Evolutionary conservation across 768 basidiomycete genomes (phyloP).

Genomic region (Termitomyces sp.): DNA sequence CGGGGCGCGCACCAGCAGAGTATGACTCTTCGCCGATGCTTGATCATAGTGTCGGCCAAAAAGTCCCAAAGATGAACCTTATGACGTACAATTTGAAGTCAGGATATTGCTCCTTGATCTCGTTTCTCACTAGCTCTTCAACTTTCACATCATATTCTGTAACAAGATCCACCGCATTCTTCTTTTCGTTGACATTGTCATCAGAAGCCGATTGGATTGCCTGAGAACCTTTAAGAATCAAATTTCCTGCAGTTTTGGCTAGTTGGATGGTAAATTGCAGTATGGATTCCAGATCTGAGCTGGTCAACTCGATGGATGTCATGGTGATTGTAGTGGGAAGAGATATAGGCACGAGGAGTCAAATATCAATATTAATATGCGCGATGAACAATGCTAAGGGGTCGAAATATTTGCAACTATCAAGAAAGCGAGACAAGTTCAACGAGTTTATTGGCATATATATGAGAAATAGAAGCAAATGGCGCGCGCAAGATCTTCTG

Average conservation of each 20-base stretch:
- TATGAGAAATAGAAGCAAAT: not conserved
- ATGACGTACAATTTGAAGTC: slow-evolving; percentile 73
- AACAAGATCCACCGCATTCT: slow-evolving; percentile 91
- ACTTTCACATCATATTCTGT: slow-evolving; percentile 93
- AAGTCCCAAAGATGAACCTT: not conserved
- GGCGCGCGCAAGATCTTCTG: not conserved
- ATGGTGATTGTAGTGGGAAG: slow-evolving; percentile 21
- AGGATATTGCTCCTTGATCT: slow-evolving; percentile 65
- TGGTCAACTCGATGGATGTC: slow-evolving; percentile 34
- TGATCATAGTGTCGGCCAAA: not conserved
- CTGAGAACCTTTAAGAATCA: slow-evolving; percentile 74
- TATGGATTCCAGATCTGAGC: slow-evolving; percentile 48
- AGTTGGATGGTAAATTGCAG: slow-evolving; percentile 67
- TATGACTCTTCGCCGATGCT: slow-evolving; percentile 96
- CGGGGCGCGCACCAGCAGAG: slow-evolving; percentile 61
- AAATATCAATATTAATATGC: not conserved
- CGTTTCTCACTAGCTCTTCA: slow-evolving; percentile 74
- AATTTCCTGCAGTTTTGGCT: slow-evolving; percentile 66
- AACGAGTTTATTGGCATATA: not conserved
- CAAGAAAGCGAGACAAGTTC: too few species aligned
- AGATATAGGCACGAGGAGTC: not conserved
- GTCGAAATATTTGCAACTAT: not conserved
- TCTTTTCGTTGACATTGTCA: slow-evolving; percentile 76
- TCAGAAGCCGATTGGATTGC: slow-evolving; percentile 60
- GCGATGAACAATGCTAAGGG: not conserved